Percentiles rank a stretch among this genome's conserved stretches.
Conservation (phyloP, 306 rosid species). For the Quercus gilva region DNA sequence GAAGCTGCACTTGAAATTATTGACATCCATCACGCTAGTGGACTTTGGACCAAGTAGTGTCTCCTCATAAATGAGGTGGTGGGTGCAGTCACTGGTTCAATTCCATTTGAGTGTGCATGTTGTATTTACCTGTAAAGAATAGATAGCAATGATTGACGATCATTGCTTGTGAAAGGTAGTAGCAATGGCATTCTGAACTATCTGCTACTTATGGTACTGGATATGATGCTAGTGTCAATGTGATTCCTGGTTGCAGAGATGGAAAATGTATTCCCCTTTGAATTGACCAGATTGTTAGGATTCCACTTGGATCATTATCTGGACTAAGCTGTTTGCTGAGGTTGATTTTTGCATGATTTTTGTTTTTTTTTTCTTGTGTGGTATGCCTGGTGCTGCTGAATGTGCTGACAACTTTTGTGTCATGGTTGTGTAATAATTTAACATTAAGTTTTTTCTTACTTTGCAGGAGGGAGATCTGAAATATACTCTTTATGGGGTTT, state of each 20-base stretch:
- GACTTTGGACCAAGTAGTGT: neutral
- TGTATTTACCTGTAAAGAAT: neutral
- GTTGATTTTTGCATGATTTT: neutral
- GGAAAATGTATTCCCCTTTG: neutral
- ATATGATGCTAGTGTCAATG: neutral
- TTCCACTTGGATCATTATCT: neutral
- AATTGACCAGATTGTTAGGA: neutral
- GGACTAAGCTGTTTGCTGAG: too few relatives aligned
- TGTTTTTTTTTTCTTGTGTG: neutral
- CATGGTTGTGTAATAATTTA: neutral
- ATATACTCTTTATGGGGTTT: constrained; percentile 93
- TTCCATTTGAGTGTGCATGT: neutral
- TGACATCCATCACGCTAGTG: neutral
- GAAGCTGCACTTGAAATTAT: neutral
- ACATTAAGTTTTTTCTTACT: constrained; percentile 11
- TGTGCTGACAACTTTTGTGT: neutral
- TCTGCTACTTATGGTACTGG: neutral
- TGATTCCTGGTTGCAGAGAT: neutral
- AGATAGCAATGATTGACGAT: too few relatives aligned
- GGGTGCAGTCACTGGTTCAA: neutral
- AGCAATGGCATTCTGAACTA: neutral
- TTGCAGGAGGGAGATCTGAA: constrained; percentile 72
- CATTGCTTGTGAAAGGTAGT: neutral
- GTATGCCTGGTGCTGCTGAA: neutral
- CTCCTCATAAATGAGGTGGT: neutral